Base-by-base conservation (phyloP, 257 asterid genomes). In the Buddleja alternifolia region DNA sequence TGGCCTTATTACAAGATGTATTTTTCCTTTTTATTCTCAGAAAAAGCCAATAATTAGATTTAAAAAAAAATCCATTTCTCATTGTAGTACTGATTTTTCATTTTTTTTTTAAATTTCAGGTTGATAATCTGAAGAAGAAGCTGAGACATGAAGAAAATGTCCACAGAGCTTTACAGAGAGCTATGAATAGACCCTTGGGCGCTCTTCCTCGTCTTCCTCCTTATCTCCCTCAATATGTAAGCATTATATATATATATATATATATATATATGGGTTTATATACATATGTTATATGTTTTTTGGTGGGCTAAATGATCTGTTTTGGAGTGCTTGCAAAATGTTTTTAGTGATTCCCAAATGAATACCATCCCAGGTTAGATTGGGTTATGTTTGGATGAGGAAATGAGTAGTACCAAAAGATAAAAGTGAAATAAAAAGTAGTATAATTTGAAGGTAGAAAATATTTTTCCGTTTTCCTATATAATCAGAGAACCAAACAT, bases 171-270 rank as follows among this genome's bases (percentile, higher is more conserved):
- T 61, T 92, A 74, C 86, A 89, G 74, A 87, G 95, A 80, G 96
- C 98, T 53, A 84, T 89, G 75, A 82, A 65, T 51, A 83, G 98
- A 76, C 96, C 98, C 10, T 83, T 92, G 29, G 98, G 98, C 17
- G 76, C 94, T 60, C 80, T 92, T 29, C 98, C 98, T 23, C 98
- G 98, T 48, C 94, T 92, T 8, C 98, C 98, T 57, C 86, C 98
- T 37, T 89, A 85, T 84, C 98, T 92, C 75, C 95, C 98, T 62
- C 95, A 82, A 85, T 71, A 72, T 76, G 98, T 89, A 63, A 84
- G 86, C 69, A 57, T 29, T 29, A 29, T 29, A 2, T 29, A 29
- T 29, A 29, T 29, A 29, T 29, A 29, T 29, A 29, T 29, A 29
- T 29, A 29, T 29, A 5, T 29, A 29, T 29, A 29, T 29, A 5